These are phyloP conservation scores for Pleurostoma richardsiae DNA, from an alignment of 2,329 filamentous ascomycete species.

Conservation along the genomic window DNA sequence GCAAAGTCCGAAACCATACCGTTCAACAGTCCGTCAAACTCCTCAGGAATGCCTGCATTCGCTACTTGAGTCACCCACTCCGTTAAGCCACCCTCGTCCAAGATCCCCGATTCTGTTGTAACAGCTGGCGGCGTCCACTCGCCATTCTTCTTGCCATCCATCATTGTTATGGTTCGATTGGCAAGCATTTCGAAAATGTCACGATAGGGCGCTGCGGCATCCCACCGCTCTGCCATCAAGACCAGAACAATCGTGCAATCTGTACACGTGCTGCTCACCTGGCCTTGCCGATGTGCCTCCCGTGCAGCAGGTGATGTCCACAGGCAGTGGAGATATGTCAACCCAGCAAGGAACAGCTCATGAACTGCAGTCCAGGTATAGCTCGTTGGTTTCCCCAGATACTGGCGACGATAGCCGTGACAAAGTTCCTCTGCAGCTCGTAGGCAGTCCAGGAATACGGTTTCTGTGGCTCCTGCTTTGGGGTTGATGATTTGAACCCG, in stretches of 20 bases:
- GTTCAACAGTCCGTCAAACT: background rate
- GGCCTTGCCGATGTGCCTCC: constrained; percentile 3
- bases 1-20: background rate
- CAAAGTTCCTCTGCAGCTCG: constrained; percentile 8
- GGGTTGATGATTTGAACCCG: constrained; percentile 13
- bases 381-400: constrained; percentile 2
- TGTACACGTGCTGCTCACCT: constrained; percentile 19
- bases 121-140: background rate
- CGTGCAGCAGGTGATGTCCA: constrained; percentile 19
- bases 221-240: constrained; percentile 24
- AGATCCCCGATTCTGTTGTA: background rate
- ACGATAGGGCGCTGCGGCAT: constrained; percentile 20
- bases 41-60: constrained; percentile 1
- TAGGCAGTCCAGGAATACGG: constrained; percentile 15
- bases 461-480: constrained; percentile 5
- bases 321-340: constrained; percentile 22
- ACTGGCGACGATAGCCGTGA: constrained; percentile 3
- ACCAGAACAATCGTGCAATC: constrained; percentile 22
- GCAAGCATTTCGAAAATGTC: constrained; percentile 24
- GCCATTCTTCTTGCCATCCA: constrained; percentile 2
- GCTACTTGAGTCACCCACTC: background rate
- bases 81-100: constrained; percentile 1
- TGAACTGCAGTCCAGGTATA: constrained; percentile 5
- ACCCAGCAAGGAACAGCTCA: constrained; percentile 6
- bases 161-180: constrained; percentile 15